Evolutionary conservation across 768 basidiomycete genomes (phyloP), one percentile per base, ranked within the genome.

Genomic region (Amanita pseudoporphyria): DNA sequence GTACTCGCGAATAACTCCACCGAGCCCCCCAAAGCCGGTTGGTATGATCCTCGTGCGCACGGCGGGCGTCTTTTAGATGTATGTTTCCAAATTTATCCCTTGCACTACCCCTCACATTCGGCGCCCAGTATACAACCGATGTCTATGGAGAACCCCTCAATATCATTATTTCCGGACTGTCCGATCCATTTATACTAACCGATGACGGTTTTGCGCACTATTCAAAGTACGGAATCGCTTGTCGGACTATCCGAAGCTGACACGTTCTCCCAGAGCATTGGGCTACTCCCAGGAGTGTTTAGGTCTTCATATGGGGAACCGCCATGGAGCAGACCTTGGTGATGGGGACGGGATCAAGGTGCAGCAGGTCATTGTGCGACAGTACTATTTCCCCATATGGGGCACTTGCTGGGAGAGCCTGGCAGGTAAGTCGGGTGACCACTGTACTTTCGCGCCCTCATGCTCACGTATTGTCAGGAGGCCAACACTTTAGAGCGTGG

Each of bases 321-420:
- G 82, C 30, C 90, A 93, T 60, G 70, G 79, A 41, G 91, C 90
- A 12, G 72, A 93, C 62, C 76, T 93, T 6, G 90, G 90, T 22
- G 90, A 93, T 57, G 90, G 89, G 1, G 78, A 84, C 47, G 81
- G 81, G 2, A 74, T 73, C 57, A 82, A 82, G 60, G 61, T 67
- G 0, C 83, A 93, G 60, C 74, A 80, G 53, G 76, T 81, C 60
- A 75, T 92, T 41, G 82, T 81, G 19, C 78, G 90, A 19, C 89
- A 93, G 56, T 71, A 82, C 53, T 90, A 88, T 64, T 74, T 75
- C 53, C 87, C 88, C 3, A 66, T 82, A 31, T 82, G 79, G 74
- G 90, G 90, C 22, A 87, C 87, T 0, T 93, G 90, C 63, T 89
- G 90, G 85, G 89, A 93, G 71, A 87, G 80, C 57, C 63, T 92